These are phyloP conservation scores for Roridomyces roridus DNA, from an alignment of 768 basidiomycete genomes.

Conservation along the genomic window DNA sequence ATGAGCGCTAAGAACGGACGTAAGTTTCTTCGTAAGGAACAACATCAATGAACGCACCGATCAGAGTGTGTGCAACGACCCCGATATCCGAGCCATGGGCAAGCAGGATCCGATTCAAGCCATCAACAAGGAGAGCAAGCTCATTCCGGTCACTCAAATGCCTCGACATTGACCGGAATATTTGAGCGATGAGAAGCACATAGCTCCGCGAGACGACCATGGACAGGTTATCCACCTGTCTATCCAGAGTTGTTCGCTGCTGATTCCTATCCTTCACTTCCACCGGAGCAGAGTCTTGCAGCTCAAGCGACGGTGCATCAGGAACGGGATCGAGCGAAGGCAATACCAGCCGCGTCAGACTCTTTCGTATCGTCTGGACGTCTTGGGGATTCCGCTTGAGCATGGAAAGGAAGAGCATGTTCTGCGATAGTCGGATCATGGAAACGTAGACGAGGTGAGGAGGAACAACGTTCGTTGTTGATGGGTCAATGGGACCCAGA, in stretches of 20 bases:
- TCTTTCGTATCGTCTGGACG: slow-evolving; percentile 70
- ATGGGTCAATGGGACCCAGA: slow-evolving; percentile 38
- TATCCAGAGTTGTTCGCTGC: slow-evolving; percentile 21
- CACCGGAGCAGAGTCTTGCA: slow-evolving; percentile 55
- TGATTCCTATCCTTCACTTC: slow-evolving; percentile 21
- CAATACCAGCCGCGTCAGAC: slow-evolving; percentile 63
- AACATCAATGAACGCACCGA: slow-evolving; percentile 71
- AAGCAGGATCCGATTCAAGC: slow-evolving; percentile 71
- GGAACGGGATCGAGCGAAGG: slow-evolving; percentile 45
- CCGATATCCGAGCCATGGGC: slow-evolving; percentile 75
- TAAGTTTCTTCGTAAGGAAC: too few species aligned
- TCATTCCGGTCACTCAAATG: slow-evolving; percentile 76
- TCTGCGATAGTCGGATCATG: slow-evolving; percentile 74
- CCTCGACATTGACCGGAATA: slow-evolving; percentile 74
- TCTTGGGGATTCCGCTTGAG: slow-evolving; percentile 72
- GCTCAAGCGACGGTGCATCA: slow-evolving; percentile 40
- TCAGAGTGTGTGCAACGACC: slow-evolving; percentile 76
- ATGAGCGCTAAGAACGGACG: slow-evolving; percentile 62
- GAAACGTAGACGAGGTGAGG: slow-evolving; percentile 57
- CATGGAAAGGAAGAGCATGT: slow-evolving; percentile 68
- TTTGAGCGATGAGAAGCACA: slow-evolving; percentile 68
- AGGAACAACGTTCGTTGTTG: slow-evolving; percentile 44
- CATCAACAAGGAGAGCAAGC: slow-evolving; percentile 69
- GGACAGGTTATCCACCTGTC: slow-evolving; percentile 52
- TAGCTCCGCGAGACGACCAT: slow-evolving; percentile 71